These are phyloP conservation scores for Aspergillus bombycis DNA, from an alignment of 2,329 filamentous ascomycete species.

Conservation along the genomic window DNA sequence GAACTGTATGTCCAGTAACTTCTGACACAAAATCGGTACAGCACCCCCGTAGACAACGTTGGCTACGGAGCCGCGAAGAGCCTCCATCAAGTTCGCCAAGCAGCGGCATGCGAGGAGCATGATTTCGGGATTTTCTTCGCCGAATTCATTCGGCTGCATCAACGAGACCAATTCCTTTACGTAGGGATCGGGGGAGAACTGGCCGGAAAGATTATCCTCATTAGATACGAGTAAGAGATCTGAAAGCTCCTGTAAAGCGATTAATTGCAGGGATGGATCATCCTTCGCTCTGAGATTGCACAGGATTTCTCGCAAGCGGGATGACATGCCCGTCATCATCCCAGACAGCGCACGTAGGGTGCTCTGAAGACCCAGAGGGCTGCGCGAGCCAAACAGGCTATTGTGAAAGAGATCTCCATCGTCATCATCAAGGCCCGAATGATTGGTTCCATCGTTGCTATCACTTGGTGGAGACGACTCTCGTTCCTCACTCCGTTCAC, in stretches of 20 bases:
- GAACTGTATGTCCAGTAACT: constrained; percentile 92
- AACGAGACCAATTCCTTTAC: constrained; percentile 90
- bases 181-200: constrained; percentile 91
- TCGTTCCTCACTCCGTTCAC: constrained; percentile 51
- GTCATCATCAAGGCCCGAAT: constrained; percentile 57
- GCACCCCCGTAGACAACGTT: constrained; percentile 98
- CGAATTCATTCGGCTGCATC: constrained; percentile 88
- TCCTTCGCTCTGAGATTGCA: constrained; percentile 78
- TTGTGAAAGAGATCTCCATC: constrained; percentile 65
- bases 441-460: constrained; percentile 65
- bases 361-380: constrained; percentile 70
- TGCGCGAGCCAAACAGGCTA: constrained; percentile 66
- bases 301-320: constrained; percentile 76
- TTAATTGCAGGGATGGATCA: constrained; percentile 83
- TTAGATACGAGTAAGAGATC: constrained; percentile 93
- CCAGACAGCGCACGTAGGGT: constrained; percentile 86
- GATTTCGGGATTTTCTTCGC: constrained; percentile 91
- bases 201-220: constrained; percentile 92
- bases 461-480: constrained; percentile 64
- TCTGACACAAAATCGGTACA: constrained; percentile 91
- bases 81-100: constrained; percentile 97
- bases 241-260: constrained; percentile 89
- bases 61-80: constrained; percentile 84
- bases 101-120: constrained; percentile 97
- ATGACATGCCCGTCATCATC: constrained; percentile 85